Base-by-base conservation (phyloP, 352 stramenopile genomes). In the Globisporangium alternatum region DNA sequence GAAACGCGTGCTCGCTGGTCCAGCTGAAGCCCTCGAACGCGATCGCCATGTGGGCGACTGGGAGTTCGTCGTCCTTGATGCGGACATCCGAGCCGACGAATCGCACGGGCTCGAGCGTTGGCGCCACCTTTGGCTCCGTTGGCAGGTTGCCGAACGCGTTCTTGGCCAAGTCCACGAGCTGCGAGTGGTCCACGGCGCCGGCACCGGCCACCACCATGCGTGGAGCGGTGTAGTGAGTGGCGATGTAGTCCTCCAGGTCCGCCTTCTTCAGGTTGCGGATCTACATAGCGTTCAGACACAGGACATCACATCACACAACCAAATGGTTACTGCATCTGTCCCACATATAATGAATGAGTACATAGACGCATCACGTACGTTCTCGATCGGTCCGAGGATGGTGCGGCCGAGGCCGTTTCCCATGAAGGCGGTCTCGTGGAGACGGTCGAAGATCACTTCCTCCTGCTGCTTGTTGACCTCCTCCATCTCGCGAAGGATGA, bases 401-500 rank as follows among this genome's bases (percentile, higher is more conserved):
- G 98, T 99, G 65, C 97, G 86, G 62, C 98, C 98, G 25, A 99
- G 90, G 41, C 97, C 97, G 71, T 96, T 98, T 68, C 91, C 97
- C 72, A 98, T 89, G 83, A 98, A 99, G 41, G 98, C 98, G 12
- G 97, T 99, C 66, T 98, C 97, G 83, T 99, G 98, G 61, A 99
- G 89, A 64, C 98, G 88, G 88, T 99, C 98, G 45, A 99, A 97
- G 52, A 99, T 96, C 54, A 99, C 87, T 79, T 99, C 97, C 68
- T 98, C 93, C 64, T 98, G 89, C 72, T 99, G 93, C 85, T 99
- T 99, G 91, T 99, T 99, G 59, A 98, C 94, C 69, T 99, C 95
- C 72, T 99, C 88, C 97, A 99, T 99, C 87, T 99, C 98, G 64
- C 98, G 84, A 5, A 99, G 71, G 74, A 99, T 99, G 33, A 99